These are phyloP conservation scores for Clavispora carvajalis DNA, from an alignment of 805 yeast genomes.

Conservation along the genomic window DNA sequence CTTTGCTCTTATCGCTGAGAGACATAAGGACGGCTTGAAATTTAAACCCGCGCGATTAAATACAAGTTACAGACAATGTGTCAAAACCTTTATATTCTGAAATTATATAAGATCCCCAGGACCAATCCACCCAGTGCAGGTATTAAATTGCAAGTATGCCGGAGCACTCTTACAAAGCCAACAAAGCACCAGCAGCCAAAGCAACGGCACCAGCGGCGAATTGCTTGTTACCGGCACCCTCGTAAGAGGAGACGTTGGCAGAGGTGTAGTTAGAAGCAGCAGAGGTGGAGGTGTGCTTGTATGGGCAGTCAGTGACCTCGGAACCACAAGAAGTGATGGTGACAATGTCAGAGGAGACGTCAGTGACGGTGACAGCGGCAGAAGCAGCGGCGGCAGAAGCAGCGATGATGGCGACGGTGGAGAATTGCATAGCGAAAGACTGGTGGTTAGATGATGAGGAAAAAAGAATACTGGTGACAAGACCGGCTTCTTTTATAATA, in stretches of 20 bases:
- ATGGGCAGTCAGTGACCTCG: constrained; percentile 16
- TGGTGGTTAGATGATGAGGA: constrained; percentile 22
- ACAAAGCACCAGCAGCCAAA: constrained; percentile 22
- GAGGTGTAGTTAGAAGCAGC: constrained; percentile 15
- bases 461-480: constrained; percentile 8
- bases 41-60: no score
- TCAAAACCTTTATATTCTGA: not conserved
- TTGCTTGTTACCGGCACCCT: constrained; percentile 18
- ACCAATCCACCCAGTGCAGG: not conserved
- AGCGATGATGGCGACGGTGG: constrained; percentile 17
- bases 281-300: constrained; percentile 7
- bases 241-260: constrained; percentile 15
- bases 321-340: constrained; percentile 19
- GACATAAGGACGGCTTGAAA: not conserved
- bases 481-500: constrained; percentile 8
- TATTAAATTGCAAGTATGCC: not conserved
- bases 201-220: constrained; percentile 26
- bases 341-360: constrained; percentile 14
- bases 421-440: constrained; percentile 21
- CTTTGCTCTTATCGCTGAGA: constrained; percentile 40
- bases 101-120: not conserved
- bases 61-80: not conserved
- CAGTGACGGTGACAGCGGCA: constrained; percentile 16
- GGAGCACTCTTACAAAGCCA: constrained; percentile 23
- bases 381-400: constrained; percentile 16